Evolutionary conservation across 164 flowering plant genomes (phyloP).

Genomic region (Nymphaea thermarum): DNA sequence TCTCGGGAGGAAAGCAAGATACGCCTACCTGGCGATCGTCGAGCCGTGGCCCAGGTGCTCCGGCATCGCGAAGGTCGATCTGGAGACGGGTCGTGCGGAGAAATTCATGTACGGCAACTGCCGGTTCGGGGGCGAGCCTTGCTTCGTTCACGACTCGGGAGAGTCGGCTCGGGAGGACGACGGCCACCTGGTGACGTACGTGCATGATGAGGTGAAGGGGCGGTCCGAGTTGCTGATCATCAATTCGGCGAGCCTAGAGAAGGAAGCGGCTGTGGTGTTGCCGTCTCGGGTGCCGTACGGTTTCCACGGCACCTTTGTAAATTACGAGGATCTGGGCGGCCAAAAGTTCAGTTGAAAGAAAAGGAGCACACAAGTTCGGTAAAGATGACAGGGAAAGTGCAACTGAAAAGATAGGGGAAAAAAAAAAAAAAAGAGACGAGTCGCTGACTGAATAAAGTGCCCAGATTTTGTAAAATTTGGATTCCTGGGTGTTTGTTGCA

Average conservation of each 20-base stretch:
- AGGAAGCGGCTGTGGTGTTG: slow-evolving; percentile 52
- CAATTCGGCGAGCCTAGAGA: slow-evolving; percentile 39
- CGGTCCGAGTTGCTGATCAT: slow-evolving; percentile 62
- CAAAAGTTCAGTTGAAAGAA: not conserved
- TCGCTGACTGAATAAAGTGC: too few relatives aligned
- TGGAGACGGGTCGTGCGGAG: slow-evolving; percentile 20
- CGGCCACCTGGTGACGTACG: slow-evolving; percentile 31
- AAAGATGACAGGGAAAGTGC: too few relatives aligned
- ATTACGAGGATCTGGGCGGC: not conserved
- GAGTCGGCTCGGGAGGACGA: slow-evolving; percentile 19
- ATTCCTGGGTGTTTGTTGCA: too few relatives aligned
- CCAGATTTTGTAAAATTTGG: too few relatives aligned
- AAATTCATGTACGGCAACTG: slow-evolving; percentile 23
- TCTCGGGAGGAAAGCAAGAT: slow-evolving; percentile 33
- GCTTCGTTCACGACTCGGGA: slow-evolving; percentile 9
- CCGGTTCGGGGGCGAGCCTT: slow-evolving; percentile 41
- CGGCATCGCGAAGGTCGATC: slow-evolving; percentile 48
- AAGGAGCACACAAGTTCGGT: too few relatives aligned
- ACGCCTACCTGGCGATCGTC: slow-evolving; percentile 36
- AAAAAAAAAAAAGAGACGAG: too few relatives aligned
- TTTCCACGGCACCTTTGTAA: slow-evolving; percentile 61
- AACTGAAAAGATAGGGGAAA: too few relatives aligned
- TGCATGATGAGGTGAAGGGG: slow-evolving; percentile 26
- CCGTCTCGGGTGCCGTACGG: slow-evolving; percentile 92
- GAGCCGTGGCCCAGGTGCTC: slow-evolving; percentile 55